These are phyloP conservation scores for Pelargonium citronellum DNA, from an alignment of 441 rosid species.

Conservation along the genomic window DNA sequence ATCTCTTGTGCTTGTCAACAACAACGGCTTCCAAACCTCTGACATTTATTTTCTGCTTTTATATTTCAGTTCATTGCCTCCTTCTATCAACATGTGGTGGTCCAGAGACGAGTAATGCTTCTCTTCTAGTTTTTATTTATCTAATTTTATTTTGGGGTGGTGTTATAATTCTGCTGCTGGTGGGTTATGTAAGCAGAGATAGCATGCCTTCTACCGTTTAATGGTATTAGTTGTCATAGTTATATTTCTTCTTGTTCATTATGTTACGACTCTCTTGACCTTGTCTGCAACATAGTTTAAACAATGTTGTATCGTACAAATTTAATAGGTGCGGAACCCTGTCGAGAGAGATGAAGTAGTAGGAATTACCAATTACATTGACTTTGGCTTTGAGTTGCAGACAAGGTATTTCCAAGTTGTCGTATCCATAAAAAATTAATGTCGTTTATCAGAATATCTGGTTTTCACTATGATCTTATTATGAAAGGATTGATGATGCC, in stretches of 20 bases:
- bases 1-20: no score
- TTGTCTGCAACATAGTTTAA: slow-evolving; percentile 13
- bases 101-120: slow-evolving; percentile 76
- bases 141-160: background rate
- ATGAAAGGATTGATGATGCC: slow-evolving; percentile 54
- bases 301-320: slow-evolving; percentile 15
- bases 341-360: slow-evolving; percentile 69
- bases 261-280: slow-evolving; percentile 1
- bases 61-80: slow-evolving; percentile 70
- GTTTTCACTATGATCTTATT: slow-evolving; percentile 15
- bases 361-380: slow-evolving; percentile 93
- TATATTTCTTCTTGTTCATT: background rate
- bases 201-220: background rate
- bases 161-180: background rate
- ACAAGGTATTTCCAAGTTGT: slow-evolving; percentile 47
- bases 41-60: slow-evolving; percentile 21
- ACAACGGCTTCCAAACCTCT: background rate
- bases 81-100: slow-evolving; percentile 85
- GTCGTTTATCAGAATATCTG: background rate
- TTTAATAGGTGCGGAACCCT: slow-evolving; percentile 79
- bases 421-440: background rate
- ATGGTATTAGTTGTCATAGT: background rate
- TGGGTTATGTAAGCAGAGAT: background rate
- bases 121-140: slow-evolving; percentile 11
- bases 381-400: slow-evolving; percentile 81